Evolutionary conservation across 257 asterid genomes (phyloP).

Genomic region (Oldenlandia corymbosa): DNA sequence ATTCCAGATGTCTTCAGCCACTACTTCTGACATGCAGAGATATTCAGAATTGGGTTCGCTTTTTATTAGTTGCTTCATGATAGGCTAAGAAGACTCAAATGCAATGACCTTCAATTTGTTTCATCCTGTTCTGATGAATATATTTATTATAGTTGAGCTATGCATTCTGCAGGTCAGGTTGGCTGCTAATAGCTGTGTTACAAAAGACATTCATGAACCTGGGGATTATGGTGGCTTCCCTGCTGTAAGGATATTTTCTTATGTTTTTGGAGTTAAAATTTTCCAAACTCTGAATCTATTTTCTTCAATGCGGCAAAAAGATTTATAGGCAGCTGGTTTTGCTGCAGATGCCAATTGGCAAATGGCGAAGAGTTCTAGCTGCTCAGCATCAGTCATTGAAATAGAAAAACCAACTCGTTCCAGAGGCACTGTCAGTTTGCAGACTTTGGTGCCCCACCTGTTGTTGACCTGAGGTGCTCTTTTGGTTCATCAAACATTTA

Average conservation of each 20-base stretch:
- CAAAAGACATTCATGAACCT: slow-evolving; percentile 68
- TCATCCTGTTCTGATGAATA: neutral
- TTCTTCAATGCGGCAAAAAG: no score
- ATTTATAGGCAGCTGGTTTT: neutral
- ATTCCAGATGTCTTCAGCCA: neutral
- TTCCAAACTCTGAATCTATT: no score
- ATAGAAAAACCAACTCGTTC: slow-evolving; percentile 6
- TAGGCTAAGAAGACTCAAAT: neutral
- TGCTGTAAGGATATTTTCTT: slow-evolving; percentile 58
- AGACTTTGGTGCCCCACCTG: neutral
- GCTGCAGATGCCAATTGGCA: slow-evolving; percentile 56
- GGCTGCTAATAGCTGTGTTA: slow-evolving; percentile 82
- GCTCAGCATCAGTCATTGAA: slow-evolving; percentile 35
- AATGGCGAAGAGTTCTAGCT: slow-evolving; percentile 78
- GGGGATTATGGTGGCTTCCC: slow-evolving; percentile 99
- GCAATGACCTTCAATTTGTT: neutral
- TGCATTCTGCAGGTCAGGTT: slow-evolving; percentile 58
- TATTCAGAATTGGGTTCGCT: neutral
- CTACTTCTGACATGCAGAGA: no score
- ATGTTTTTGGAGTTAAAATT: slow-evolving; percentile 3
- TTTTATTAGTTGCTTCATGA: neutral
- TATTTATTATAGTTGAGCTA: slow-evolving; percentile 1
- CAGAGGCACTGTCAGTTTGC: neutral
- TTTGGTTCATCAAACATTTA: neutral
- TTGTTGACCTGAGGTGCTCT: neutral